Evolutionary conservation across 441 rosid genomes (phyloP).

Genomic region (Erysimum pusillum): DNA sequence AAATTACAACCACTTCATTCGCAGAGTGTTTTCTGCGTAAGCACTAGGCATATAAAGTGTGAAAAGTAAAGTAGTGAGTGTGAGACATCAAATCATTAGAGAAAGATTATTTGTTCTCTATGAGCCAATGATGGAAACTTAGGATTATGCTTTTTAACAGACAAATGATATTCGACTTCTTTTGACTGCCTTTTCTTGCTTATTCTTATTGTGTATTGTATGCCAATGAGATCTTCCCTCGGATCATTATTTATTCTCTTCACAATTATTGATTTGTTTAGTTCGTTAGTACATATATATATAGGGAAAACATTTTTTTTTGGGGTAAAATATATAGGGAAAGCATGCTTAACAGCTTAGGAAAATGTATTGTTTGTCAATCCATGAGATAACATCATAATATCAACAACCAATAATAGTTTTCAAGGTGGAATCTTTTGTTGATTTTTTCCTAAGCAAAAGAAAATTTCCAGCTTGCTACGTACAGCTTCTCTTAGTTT

Average conservation of each 20-base stretch:
- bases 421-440: too few species aligned
- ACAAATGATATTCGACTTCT: constrained; percentile 38
- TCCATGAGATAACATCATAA: not conserved
- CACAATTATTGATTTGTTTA: constrained; percentile 18
- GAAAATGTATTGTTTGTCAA: not conserved
- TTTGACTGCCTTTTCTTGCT: constrained; percentile 41
- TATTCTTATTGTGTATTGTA: constrained; percentile 32
- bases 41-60: constrained; percentile 36
- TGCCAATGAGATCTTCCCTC: constrained; percentile 40
- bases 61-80: constrained; percentile 31
- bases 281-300: not conserved
- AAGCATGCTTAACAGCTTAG: not conserved
- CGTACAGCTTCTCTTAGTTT: not conserved
- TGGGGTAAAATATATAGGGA: not conserved
- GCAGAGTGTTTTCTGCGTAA: constrained; percentile 40
- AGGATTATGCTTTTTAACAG: constrained; percentile 41
- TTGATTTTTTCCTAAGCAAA: too few species aligned
- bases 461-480: not conserved
- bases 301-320: not conserved
- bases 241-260: constrained; percentile 36
- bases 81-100: constrained; percentile 47
- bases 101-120: constrained; percentile 39
- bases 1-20: constrained; percentile 17
- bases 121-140: constrained; percentile 48
- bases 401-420: not conserved